These are phyloP conservation scores for Novymonas esmeraldas DNA, from an alignment of 208 protist genomes.

Conservation along the genomic window DNA sequence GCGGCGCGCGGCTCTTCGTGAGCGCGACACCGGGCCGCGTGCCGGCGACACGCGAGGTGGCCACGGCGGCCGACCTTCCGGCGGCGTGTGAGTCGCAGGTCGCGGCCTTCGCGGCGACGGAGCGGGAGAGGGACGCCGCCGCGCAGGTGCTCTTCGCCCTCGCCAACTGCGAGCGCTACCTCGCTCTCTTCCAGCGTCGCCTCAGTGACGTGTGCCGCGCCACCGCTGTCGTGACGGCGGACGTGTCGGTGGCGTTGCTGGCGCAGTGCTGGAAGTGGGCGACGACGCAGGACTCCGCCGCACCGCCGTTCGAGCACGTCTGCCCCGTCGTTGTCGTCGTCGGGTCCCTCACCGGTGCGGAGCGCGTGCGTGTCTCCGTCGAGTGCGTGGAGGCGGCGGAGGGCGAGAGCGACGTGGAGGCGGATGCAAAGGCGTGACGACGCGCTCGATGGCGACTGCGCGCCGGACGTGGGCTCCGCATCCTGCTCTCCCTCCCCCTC, in stretches of 20 bases:
- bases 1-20: conserved; percentile 19
- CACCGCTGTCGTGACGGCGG: conserved; percentile 22
- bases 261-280: conserved; percentile 46
- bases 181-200: conserved; percentile 21
- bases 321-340: conserved; percentile 7
- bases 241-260: conserved; percentile 27
- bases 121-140: conserved; percentile 10
- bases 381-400: conserved; percentile 10
- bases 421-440: too few species aligned
- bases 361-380: conserved; percentile 19
- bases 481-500: not conserved
- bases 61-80: conserved; percentile 31
- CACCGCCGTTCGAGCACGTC: conserved; percentile 7
- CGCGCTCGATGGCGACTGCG: too few species aligned
- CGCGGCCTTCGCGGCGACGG: not conserved
- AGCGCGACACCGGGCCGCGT: conserved; percentile 47
- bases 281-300: conserved; percentile 11
- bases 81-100: not conserved
- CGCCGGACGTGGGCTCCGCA: too few species aligned
- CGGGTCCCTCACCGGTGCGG: conserved; percentile 2
- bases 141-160: conserved; percentile 69
- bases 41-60: conserved; percentile 40
- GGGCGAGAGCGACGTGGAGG: not conserved
- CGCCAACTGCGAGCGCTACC: conserved; percentile 63
- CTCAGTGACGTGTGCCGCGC: conserved; percentile 30